phyloP scores from a whole-genome alignment of 2,329 filamentous ascomycete species.

The Hyphodiscus sp. region DNA sequence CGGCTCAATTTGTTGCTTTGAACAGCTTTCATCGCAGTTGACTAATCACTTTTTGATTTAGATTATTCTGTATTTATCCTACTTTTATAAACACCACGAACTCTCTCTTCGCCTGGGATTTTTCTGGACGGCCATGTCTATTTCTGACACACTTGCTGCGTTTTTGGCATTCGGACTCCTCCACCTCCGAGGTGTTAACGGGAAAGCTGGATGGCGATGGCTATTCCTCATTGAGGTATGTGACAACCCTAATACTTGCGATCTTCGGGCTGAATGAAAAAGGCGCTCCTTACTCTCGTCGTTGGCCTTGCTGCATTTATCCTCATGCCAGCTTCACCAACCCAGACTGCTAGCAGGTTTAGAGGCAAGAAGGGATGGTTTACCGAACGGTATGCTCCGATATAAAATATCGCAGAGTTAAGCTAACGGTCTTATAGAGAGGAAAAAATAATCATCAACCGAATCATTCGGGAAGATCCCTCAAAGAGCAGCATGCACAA shows the following conservation, averaged over 20 bases:
- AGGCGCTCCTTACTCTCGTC: conserved; percentile 15
- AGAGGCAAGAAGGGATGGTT: conserved; percentile 59
- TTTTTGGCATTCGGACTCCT: conserved; percentile 52
- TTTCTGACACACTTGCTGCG: conserved; percentile 44
- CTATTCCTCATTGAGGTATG: conserved; percentile 38
- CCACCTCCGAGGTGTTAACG: conserved; percentile 44
- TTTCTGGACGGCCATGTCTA: conserved; percentile 57
- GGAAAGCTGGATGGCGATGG: conserved; percentile 52
- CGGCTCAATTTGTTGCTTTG: too few relatives aligned
- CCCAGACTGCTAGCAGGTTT: conserved; percentile 32
- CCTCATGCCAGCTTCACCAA: conserved; percentile 12
- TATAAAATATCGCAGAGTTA: not conserved
- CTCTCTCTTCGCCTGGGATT: conserved; percentile 58
- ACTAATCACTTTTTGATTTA: conserved; percentile 10
- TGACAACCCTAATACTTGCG: not conserved
- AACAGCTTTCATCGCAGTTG: too few relatives aligned
- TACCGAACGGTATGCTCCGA: conserved; percentile 35
- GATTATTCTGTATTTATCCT: conserved; percentile 55
- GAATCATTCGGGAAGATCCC: conserved; percentile 48
- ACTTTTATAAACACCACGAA: conserved; percentile 63
- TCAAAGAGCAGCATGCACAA: conserved; percentile 43
- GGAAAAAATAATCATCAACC: conserved; percentile 61
- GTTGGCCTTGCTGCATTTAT: conserved; percentile 12
- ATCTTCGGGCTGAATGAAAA: not conserved
- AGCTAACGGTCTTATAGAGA: conserved; percentile 31